phyloP scores from a whole-genome alignment of 805 yeast genomes.

The Sugiyamaella mastotermitis region DNA sequence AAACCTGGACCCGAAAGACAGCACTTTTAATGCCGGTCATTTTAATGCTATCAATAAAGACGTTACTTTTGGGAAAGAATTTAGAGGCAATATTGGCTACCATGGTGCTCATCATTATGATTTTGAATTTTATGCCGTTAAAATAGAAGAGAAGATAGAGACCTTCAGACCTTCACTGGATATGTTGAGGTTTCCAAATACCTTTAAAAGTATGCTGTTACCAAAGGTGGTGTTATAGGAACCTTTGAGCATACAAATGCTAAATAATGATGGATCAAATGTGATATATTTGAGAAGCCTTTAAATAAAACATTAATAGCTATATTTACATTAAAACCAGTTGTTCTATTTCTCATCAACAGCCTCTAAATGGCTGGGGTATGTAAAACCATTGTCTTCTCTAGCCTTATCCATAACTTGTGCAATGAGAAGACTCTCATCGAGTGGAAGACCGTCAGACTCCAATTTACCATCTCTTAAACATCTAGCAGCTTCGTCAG shows the following conservation, averaged over 20 bases:
- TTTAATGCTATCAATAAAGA: too few species aligned
- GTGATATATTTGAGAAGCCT: too few species aligned
- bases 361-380: constrained; percentile 35
- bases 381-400: constrained; percentile 38
- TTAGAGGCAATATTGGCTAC: constrained; percentile 13
- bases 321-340: too few species aligned
- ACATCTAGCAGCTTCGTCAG: constrained; percentile 46
- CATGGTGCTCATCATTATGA: constrained; percentile 19
- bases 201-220: constrained; percentile 7
- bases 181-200: constrained; percentile 3
- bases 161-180: constrained; percentile 1
- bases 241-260: constrained; percentile 16
- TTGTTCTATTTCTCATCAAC: neutral
- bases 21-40: constrained; percentile 5
- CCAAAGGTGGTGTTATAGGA: constrained; percentile 13
- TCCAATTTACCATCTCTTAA: constrained; percentile 36
- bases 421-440: constrained; percentile 44
- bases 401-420: constrained; percentile 44
- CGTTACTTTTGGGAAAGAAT: constrained; percentile 12
- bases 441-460: constrained; percentile 36
- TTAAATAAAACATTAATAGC: too few species aligned
- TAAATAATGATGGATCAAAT: constrained; percentile 4
- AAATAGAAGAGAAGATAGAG: constrained; percentile 1
- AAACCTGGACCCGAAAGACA: constrained; percentile 6
- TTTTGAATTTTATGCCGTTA: constrained; percentile 16